Evolutionary conservation across 2,329 filamentous ascomycete species (phyloP).

Genomic region (Colletotrichum camelliae): DNA sequence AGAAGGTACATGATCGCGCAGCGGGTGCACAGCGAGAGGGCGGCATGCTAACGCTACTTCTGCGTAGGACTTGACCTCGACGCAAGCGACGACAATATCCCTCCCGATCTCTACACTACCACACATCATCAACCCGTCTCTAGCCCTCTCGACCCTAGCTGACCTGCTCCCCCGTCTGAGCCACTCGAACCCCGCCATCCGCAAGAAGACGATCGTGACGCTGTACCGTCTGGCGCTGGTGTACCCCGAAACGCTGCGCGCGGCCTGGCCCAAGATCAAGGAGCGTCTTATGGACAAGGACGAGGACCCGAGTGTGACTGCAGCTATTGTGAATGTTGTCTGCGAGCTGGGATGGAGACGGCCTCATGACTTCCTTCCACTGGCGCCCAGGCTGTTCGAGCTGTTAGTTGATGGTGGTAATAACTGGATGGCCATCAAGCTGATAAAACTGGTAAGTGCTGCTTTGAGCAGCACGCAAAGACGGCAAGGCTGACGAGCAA

Average conservation of each 20-base stretch:
- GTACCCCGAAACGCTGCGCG: constrained; percentile 91
- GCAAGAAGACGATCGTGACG: constrained; percentile 96
- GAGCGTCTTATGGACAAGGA: constrained; percentile 88
- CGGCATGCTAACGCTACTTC: constrained; percentile 1
- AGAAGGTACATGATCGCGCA: constrained; percentile 68
- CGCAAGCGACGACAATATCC: constrained; percentile 77
- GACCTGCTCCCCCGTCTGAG: constrained; percentile 86
- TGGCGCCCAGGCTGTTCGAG: constrained; percentile 91
- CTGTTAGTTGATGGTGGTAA: constrained; percentile 90
- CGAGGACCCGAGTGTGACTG: constrained; percentile 92
- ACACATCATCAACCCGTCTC: constrained; percentile 89
- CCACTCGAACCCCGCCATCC: constrained; percentile 83
- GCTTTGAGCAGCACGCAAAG: too few species aligned
- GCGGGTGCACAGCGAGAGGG: background rate
- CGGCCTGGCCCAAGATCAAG: constrained; percentile 97
- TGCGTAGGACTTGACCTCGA: constrained; percentile 73
- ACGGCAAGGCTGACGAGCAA: background rate
- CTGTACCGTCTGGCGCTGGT: constrained; percentile 92
- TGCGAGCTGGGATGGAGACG: constrained; percentile 95
- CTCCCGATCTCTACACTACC: constrained; percentile 90
- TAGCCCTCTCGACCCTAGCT: constrained; percentile 86
- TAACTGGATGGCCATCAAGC: constrained; percentile 99
- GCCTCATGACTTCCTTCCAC: constrained; percentile 89
- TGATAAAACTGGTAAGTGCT: constrained; percentile 85
- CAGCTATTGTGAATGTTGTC: constrained; percentile 94